Evolutionary conservation across 2,329 filamentous ascomycete species (phyloP).

Genomic region (Colletotrichum coccodes): DNA sequence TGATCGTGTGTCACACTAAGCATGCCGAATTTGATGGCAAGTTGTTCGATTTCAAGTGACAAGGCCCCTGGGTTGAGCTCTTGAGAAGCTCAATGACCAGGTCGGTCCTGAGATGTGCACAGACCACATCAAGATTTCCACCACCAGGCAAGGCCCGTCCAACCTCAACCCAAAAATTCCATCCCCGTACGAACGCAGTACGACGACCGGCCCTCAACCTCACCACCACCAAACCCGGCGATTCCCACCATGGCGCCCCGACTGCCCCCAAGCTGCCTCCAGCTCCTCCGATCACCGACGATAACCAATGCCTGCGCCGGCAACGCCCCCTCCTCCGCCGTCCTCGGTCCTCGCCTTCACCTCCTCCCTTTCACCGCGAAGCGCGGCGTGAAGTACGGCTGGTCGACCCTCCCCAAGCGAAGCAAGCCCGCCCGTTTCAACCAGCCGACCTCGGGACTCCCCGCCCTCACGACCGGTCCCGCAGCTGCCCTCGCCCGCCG

Average conservation of each 20-base stretch:
- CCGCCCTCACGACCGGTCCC: slow-evolving; percentile 65
- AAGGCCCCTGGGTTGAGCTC: neutral
- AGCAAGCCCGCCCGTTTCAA: slow-evolving; percentile 68
- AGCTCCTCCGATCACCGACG: slow-evolving; percentile 27
- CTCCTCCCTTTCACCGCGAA: slow-evolving; percentile 57
- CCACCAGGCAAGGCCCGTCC: slow-evolving; percentile 20
- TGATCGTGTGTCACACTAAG: no score
- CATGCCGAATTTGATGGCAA: neutral
- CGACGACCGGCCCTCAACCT: slow-evolving; percentile 5
- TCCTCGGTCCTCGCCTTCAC: slow-evolving; percentile 42
- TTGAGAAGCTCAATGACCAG: neutral
- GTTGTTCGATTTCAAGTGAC: neutral
- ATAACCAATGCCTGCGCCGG: slow-evolving; percentile 14
- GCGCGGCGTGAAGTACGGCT: slow-evolving; percentile 68
- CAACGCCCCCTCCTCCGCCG: neutral
- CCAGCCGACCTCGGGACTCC: slow-evolving; percentile 65
- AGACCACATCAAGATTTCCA: slow-evolving; percentile 28
- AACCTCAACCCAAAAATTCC: slow-evolving; percentile 34
- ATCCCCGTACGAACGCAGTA: slow-evolving; percentile 5
- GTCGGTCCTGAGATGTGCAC: slow-evolving; percentile 11
- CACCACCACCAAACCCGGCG: neutral
- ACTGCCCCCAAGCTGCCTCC: slow-evolving; percentile 32
- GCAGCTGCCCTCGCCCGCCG: slow-evolving; percentile 70
- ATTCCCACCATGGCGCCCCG: slow-evolving; percentile 32
- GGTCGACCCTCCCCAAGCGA: slow-evolving; percentile 65